Evolutionary conservation across 2,329 filamentous ascomycete species (phyloP), one percentile per base, ranked within the genome.

Genomic region (Diplocarpon mali): DNA sequence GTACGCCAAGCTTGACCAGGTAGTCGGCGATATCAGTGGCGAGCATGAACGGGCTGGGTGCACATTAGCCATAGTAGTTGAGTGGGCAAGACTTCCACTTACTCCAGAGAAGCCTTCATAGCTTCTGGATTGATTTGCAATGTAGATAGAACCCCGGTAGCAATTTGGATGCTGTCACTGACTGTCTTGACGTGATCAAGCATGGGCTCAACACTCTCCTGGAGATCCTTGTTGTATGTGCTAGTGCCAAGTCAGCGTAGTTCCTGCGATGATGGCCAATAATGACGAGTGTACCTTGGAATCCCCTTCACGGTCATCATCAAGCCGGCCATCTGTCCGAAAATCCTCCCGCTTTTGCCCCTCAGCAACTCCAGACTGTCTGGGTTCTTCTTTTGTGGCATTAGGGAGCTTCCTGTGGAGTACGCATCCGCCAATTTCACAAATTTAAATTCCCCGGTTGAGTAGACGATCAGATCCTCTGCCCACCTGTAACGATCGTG

Each of bases 381-480:
- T 2, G 74, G 72, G 65, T 89, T 89, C 71, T 88, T 87, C 75
- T 90, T 90, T 62, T 92, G 58, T 34, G 60, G 60, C 60, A 62
- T 61, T 28, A 62, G 49, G 20, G 58, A 61, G 42, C 77, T 83
- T 5, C 85, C 85, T 0, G 85, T 90, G 0, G 75, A 79, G 64
- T 90, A 92, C 0, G 83, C 83, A 60, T 93, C 86, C 7, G 85
- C 83, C 13, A 92, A 66, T 47, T 73, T 72, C 31, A 88, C 74
- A 61, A 86, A 90, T 14, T 78, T 76, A 59, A 90, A 92, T 62
- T 59, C 58, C 45, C 78, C 67, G 8, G 80, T 78, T 17, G 74
- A 80, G 68, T 90, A 89, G 60, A 93, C 75, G 66, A 94, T 93
- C 48, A 94, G 68, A 61, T 95, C 88, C 66, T 94, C 85, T 3